phyloP scores from a whole-genome alignment of 345 rosid genomes.

The Euphorbia tirucalli region DNA sequence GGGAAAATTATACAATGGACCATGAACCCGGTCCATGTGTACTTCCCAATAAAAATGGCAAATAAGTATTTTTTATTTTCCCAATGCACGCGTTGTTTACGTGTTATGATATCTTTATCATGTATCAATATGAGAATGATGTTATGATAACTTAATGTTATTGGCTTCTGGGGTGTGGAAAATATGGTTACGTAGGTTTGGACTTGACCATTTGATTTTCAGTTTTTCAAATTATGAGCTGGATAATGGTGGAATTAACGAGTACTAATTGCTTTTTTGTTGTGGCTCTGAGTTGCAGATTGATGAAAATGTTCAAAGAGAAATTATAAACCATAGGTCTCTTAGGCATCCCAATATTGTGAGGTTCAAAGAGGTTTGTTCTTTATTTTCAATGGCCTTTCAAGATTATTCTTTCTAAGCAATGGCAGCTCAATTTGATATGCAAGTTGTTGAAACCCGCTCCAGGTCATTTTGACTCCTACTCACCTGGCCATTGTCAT shows the following conservation, averaged over 20 bases:
- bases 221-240: background rate
- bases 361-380: slow-evolving; percentile 36
- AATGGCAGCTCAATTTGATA: background rate
- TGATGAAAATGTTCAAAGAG: slow-evolving; percentile 38
- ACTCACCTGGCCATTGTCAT: slow-evolving; percentile 37
- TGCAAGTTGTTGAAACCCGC: background rate
- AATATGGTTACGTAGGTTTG: background rate
- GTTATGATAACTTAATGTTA: no score
- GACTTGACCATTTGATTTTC: background rate
- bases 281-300: slow-evolving; percentile 20
- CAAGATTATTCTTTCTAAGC: background rate
- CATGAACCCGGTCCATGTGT: no score
- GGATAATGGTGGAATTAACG: background rate
- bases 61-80: no score
- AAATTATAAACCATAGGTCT: slow-evolving; percentile 34
- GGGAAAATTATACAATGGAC: no score
- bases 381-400: background rate
- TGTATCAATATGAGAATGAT: no score
- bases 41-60: no score
- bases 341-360: slow-evolving; percentile 36
- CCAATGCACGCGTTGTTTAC: no score
- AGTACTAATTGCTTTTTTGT: background rate
- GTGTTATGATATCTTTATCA: no score
- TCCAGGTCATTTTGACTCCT: slow-evolving; percentile 32
- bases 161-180: no score